A percentile compares a stretch with the other conserved stretches of the same genome.
These are phyloP conservation scores for Ganoderma meredithae DNA, from an alignment of 1,284 basidiomycete genomes.

Conservation along the genomic window DNA sequence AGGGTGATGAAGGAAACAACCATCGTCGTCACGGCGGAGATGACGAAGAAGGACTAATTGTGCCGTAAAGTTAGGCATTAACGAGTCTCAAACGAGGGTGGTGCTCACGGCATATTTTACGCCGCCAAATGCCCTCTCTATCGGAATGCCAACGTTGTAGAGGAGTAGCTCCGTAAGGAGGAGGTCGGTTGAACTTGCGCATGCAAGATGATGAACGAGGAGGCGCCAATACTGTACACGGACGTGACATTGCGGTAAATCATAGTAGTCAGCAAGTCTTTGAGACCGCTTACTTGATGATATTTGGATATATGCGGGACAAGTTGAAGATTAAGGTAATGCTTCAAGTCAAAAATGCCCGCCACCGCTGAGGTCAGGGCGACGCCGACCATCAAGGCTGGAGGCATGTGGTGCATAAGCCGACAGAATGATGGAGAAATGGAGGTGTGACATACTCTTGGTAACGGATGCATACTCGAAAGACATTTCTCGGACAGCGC, in stretches of 20 bases:
- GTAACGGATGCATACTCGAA: slow-evolving; percentile 82
- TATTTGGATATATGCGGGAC: slow-evolving; percentile 52
- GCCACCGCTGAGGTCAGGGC: slow-evolving; percentile 75
- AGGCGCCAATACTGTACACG: slow-evolving; percentile 84
- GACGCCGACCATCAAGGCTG: slow-evolving; percentile 80
- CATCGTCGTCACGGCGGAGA: slow-evolving; percentile 72
- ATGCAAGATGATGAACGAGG: slow-evolving; percentile 77
- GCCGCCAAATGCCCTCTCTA: slow-evolving; percentile 89
- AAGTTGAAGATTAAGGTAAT: slow-evolving; percentile 73
- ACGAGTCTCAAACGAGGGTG: slow-evolving; percentile 7
- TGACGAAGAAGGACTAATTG: slow-evolving; percentile 76
- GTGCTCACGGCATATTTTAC: slow-evolving; percentile 86
- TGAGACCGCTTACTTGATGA: slow-evolving; percentile 45
- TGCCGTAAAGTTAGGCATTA: slow-evolving; percentile 17
- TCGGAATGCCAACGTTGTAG: slow-evolving; percentile 74
- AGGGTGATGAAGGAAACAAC: slow-evolving; percentile 61
- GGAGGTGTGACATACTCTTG: slow-evolving; percentile 59
- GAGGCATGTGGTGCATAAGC: neutral
- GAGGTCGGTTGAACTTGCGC: slow-evolving; percentile 86
- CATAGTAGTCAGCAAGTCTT: neutral
- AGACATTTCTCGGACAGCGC: slow-evolving; percentile 56
- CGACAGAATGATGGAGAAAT: neutral
- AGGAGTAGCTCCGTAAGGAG: slow-evolving; percentile 80
- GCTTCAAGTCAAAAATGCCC: slow-evolving; percentile 85
- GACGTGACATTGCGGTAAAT: slow-evolving; percentile 6